Base-by-base conservation (phyloP, 2,329 filamentous ascomycete genomes). In the Penicillium sp. region DNA sequence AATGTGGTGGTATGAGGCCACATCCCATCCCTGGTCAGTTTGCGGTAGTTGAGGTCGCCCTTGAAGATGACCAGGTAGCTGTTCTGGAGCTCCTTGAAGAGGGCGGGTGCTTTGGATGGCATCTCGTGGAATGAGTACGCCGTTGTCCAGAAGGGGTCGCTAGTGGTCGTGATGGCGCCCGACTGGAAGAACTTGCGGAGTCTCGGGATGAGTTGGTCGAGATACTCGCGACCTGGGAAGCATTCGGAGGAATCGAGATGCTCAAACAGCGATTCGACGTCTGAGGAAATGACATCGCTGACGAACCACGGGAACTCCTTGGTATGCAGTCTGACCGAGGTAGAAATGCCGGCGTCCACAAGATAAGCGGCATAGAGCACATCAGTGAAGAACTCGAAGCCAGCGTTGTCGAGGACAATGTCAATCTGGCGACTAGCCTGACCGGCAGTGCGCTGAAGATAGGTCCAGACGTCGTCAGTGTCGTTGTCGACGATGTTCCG, bases 21-120 rank as follows among this genome's bases (percentile, higher is more conserved):
- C 39, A 60, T 14, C n/a, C 61, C 66, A 59, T 69, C 66, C 25
- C 61, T 60, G 20, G 58, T 63, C 37, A 69, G 47, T 57, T 68
- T 69, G 48, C 66, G 52, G 52, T 69, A 69, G 50, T 69, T 67
- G n/a, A 69, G 58, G 58, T 69, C 67, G 3, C 66, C 66, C 41
- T 69, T 68, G 50, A 63, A 67, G 38, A 69, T 59, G 42, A 67
- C 63, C 10, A 69, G 54, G 31, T 65, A 63, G 31, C 62, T 63
- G 25, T 56, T 55, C 38, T 59, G 61, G 17, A 69, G 66, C 17
- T 64, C 62, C 37, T 61, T 57, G 49, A 60, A 61, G n/a, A 69
- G 54, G 7, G 43, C 54, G 2, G 60, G 62, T 51, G 57, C 60
- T 14, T 51, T 49, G 45, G 45, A 17, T 28, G 58, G 55, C 57